Evolutionary conservation across 441 rosid species (phyloP).

Genomic region (Pelargonium exstipulatum): DNA sequence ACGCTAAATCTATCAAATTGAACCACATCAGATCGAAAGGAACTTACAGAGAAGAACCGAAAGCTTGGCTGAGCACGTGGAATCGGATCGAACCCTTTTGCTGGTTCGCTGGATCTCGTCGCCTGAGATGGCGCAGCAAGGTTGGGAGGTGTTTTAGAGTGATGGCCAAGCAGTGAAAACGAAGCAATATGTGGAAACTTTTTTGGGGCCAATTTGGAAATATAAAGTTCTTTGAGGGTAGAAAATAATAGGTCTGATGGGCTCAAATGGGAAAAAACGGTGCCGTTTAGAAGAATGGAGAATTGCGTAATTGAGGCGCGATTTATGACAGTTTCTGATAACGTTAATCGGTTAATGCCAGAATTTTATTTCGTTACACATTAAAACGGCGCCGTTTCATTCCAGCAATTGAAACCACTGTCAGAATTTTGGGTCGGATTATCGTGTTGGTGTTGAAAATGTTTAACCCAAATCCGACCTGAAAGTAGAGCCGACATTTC

Average conservation of each 20-base stretch:
- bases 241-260: neutral
- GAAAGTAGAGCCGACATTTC: no score
- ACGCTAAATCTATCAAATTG: neutral
- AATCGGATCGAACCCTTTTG: constrained; percentile 15
- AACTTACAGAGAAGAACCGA: constrained; percentile 9
- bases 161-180: constrained; percentile 20
- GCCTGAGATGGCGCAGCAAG: constrained; percentile 12
- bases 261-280: neutral
- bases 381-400: no score
- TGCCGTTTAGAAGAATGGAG: neutral
- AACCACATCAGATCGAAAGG: constrained; percentile 19
- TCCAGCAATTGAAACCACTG: no score
- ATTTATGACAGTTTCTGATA: no score
- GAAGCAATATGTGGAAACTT: neutral
- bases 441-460: no score
- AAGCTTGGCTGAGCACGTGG: constrained; percentile 7
- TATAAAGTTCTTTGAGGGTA: constrained; percentile 1
- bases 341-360: no score
- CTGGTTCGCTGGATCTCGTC: constrained; percentile 28
- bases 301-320: neutral
- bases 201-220: constrained; percentile 16
- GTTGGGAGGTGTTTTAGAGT: constrained; percentile 25
- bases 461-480: no score
- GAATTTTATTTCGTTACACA: no score
- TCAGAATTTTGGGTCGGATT: no score